Evolutionary conservation across 257 asterid species (phyloP).

Genomic region (Primulina huaijiensis): DNA sequence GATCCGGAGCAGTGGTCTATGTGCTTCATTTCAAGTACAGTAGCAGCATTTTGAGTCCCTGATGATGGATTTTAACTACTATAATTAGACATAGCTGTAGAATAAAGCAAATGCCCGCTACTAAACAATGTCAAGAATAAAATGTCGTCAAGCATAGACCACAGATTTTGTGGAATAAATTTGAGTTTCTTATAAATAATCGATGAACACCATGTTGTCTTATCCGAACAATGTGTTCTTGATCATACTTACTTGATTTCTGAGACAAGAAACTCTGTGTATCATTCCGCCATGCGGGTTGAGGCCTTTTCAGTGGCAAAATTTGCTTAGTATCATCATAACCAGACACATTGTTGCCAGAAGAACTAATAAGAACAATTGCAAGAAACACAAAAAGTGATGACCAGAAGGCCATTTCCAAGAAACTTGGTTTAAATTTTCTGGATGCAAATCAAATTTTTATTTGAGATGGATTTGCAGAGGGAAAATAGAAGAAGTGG

Average conservation of each 20-base stretch:
- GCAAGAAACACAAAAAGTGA: conserved; percentile 23
- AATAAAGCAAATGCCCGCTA: conserved; percentile 15
- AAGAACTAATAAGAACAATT: conserved; percentile 22
- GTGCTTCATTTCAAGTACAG: conserved; percentile 72
- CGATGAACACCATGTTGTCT: background rate
- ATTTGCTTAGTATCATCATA: conserved; percentile 36
- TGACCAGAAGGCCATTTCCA: conserved; percentile 21
- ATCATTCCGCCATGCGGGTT: conserved; percentile 21
- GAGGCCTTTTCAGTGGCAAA: conserved; percentile 42
- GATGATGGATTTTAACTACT: conserved; percentile 17
- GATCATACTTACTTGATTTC: conserved; percentile 58
- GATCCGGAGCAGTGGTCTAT: conserved; percentile 38
- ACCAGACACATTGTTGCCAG: conserved; percentile 25
- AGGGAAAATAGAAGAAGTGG: conserved; percentile 9
- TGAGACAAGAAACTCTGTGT: conserved; percentile 34
- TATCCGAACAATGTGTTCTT: background rate
- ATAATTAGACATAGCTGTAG: background rate
- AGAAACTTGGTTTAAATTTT: background rate
- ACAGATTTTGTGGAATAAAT: background rate
- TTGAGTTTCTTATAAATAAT: background rate
- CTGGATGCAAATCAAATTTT: background rate
- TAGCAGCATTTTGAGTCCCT: conserved; percentile 67
- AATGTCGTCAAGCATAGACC: background rate
- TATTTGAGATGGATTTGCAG: conserved; percentile 8
- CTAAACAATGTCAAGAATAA: background rate